These are phyloP conservation scores for Heterobasidion annosum DNA, from an alignment of 1,284 basidiomycete species.

Conservation along the genomic window DNA sequence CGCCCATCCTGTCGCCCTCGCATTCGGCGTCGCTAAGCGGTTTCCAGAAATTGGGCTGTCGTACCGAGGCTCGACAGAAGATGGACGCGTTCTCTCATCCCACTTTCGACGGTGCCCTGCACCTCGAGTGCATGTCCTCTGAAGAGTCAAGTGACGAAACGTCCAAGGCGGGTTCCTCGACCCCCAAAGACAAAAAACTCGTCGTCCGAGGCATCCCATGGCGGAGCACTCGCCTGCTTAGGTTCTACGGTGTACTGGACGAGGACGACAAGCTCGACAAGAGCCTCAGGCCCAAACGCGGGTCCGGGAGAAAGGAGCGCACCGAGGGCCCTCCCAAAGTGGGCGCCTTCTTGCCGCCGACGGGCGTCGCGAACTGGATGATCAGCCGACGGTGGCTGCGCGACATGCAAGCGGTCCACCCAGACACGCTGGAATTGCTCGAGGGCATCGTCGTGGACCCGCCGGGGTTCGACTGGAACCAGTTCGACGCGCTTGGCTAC, in stretches of 20 bases:
- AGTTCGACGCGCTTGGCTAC: conserved; percentile 40
- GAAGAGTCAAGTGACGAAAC: conserved; percentile 59
- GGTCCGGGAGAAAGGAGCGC: conserved; percentile 44
- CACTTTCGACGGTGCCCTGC: conserved; percentile 57
- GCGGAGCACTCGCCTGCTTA: conserved; percentile 51
- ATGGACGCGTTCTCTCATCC: conserved; percentile 44
- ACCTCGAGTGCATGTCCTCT: conserved; percentile 69
- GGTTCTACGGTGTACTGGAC: conserved; percentile 51
- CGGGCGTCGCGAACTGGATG: conserved; percentile 64
- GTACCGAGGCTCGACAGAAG: conserved; percentile 45
- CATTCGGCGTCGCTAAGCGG: not conserved
- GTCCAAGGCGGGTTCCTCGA: conserved; percentile 17
- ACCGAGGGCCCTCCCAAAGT: conserved; percentile 47
- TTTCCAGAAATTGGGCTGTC: conserved; percentile 55
- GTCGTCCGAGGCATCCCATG: conserved; percentile 48
- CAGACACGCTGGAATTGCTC: conserved; percentile 34
- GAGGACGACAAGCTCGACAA: conserved; percentile 40
- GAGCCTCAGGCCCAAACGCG: conserved; percentile 42
- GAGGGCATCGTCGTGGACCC: conserved; percentile 34
- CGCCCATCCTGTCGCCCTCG: not conserved
- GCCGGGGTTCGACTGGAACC: conserved; percentile 37
- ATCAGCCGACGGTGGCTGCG: conserved; percentile 55
- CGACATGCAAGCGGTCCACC: conserved; percentile 27
- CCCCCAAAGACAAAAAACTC: conserved; percentile 15
- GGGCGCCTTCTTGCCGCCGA: conserved; percentile 49